Evolutionary conservation across 805 yeast genomes (phyloP), one percentile per base, ranked within the genome.

Genomic region (Barnettozyma sp.): DNA sequence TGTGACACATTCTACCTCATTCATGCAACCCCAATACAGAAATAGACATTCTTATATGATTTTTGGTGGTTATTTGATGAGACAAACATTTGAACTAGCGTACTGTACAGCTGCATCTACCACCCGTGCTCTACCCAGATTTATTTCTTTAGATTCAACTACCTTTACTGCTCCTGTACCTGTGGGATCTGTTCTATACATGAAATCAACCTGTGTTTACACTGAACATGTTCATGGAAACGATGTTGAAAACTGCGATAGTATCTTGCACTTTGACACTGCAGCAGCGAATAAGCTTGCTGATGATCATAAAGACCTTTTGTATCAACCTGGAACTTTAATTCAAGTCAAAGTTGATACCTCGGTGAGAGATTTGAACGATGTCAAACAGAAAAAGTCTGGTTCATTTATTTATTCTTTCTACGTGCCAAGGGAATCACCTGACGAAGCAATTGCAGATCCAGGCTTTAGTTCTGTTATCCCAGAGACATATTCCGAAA

Each of bases 11-110:
- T 82, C 94, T 9, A 84, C 95, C 6, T 71, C 80, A 51, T 78
- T 87, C 60, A 90, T 88, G 90, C 97, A 88, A 61, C 97, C 97
- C 2, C 97, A 88, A 63, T 88, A 87, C 63, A 76, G 97, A 62
- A 88, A 88, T 65, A 75, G 95, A 56, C 95, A 88, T 56, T 82
- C 94, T 4, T 85, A 82, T 61, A 86, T 87, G 85, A 84, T 88
- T 30, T 88, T 88, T 59, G 97, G 97, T 49, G 97, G 97, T 20
- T 88, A 88, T 53, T 65, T 88, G 52, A 72, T 88, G 67, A 76
- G 96, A 59, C 95, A 87, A 61, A 77, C 95, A 3, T 88, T 88
- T 56, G 97, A 88, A 58, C 72, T 88, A 51, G 97, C 95, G 1
- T 88, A 87, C 56, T 86, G 95, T 60, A 76, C 90, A 13, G 86